A percentile compares a stretch with the other conserved stretches of the same genome.
These are phyloP conservation scores for Brettanomyces bruxellensis DNA, from an alignment of 805 yeast species.

Conservation along the genomic window DNA sequence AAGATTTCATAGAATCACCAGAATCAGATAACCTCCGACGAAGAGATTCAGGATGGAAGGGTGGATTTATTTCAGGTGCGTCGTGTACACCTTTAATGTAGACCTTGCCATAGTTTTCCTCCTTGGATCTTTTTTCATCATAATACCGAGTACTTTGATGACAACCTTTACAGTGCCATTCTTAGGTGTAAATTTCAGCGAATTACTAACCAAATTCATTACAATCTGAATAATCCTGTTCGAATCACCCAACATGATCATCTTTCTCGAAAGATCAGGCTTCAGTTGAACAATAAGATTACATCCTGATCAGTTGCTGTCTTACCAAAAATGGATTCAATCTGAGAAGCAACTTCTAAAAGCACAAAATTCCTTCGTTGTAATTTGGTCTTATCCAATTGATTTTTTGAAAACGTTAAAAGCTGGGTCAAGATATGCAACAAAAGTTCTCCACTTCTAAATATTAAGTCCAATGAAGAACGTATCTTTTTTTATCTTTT, in stretches of 20 bases:
- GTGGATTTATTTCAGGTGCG: constrained; percentile 1
- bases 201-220: constrained; percentile 86
- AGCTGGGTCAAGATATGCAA: constrained; percentile 85
- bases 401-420: constrained; percentile 87
- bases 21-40: neutral
- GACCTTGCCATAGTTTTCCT: constrained; percentile 35
- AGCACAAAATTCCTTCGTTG: constrained; percentile 78
- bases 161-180: constrained; percentile 70
- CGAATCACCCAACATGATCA: constrained; percentile 78
- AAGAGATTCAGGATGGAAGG: constrained; percentile 1
- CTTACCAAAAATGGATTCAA: constrained; percentile 76
- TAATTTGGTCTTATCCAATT: constrained; percentile 70
- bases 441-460: constrained; percentile 84
- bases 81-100: constrained; percentile 25
- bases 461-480: constrained; percentile 70
- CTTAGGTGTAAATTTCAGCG: constrained; percentile 86
- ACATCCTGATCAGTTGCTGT: constrained; percentile 73
- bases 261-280: constrained; percentile 52
- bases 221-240: constrained; percentile 86
- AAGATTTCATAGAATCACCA: neutral
- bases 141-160: constrained; percentile 64
- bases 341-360: constrained; percentile 74
- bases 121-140: constrained; percentile 42
- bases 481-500: constrained; percentile 56
- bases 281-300: constrained; percentile 50